Evolutionary conservation across 2,329 filamentous ascomycete genomes (phyloP).

Genomic region (Cladophialophora carrionii): DNA sequence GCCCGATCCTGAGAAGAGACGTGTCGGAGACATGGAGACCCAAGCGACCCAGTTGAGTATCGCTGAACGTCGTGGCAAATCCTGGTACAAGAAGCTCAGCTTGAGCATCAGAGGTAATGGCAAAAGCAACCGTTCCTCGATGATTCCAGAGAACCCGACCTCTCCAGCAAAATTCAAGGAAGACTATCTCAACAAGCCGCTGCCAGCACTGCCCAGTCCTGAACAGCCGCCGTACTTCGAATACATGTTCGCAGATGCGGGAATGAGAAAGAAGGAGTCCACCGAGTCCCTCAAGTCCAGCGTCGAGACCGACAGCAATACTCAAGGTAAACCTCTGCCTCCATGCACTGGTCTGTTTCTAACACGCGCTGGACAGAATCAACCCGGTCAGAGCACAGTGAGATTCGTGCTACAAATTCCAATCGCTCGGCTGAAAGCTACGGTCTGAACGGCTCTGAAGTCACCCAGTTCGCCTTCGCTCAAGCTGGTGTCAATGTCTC

Average conservation of each 20-base stretch:
- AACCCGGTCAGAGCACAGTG: neutral
- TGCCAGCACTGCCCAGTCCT: constrained; percentile 23
- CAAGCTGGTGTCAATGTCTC: constrained; percentile 21
- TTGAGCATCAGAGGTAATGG: constrained; percentile 1
- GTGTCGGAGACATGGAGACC: constrained; percentile 6
- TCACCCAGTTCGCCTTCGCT: constrained; percentile 22
- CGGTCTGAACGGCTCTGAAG: constrained; percentile 15
- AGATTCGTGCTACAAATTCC: neutral
- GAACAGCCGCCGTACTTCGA: constrained; percentile 23
- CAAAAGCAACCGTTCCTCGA: constrained; percentile 8
- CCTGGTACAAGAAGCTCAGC: constrained; percentile 24
- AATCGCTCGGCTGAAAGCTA: constrained; percentile 1
- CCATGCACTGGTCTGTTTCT: neutral
- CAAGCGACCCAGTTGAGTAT: neutral
- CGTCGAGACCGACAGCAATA: constrained; percentile 3
- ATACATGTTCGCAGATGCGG: constrained; percentile 28
- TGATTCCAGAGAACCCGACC: neutral
- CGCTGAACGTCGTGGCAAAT: constrained; percentile 9
- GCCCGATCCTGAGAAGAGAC: constrained; percentile 19
- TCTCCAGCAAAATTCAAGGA: constrained; percentile 13
- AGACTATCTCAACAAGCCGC: constrained; percentile 31
- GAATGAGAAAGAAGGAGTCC: constrained; percentile 5
- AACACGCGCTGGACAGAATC: neutral
- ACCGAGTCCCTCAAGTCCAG: constrained; percentile 3
- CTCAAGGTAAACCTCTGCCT: neutral